phyloP scores from a whole-genome alignment of 495 filamentous ascomycete genomes.

The Hypoxylon fuscum region DNA sequence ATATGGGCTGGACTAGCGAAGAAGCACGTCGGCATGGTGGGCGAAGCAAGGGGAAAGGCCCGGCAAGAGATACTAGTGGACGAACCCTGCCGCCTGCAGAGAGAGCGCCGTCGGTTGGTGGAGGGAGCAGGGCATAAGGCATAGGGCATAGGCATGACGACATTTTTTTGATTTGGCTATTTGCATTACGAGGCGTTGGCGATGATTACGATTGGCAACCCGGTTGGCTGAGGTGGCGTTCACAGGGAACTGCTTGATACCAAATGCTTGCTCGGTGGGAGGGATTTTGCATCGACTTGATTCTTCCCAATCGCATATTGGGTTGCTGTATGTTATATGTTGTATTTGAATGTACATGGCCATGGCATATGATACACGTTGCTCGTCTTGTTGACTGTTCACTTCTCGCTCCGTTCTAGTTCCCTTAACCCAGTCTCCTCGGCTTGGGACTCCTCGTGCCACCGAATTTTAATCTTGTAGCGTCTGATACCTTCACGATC shows the following conservation, averaged over 20 bases:
- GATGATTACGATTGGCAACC: slow-evolving; percentile 14
- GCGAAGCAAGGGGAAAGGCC: slow-evolving; percentile 44
- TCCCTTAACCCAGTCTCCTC: slow-evolving; percentile 77
- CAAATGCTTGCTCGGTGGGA: slow-evolving; percentile 19
- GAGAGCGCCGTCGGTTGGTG: slow-evolving; percentile 48
- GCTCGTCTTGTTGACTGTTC: slow-evolving; percentile 3
- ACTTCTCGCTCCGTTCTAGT: slow-evolving; percentile 8
- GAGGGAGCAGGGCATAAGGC: slow-evolving; percentile 36
- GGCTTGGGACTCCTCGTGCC: slow-evolving; percentile 84
- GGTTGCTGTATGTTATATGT: slow-evolving; percentile 11
- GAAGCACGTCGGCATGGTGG: slow-evolving; percentile 37
- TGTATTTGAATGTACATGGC: slow-evolving; percentile 34
- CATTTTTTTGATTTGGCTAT: slow-evolving; percentile 34
- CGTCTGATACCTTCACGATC: slow-evolving; percentile 80
- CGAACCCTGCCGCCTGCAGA: slow-evolving; percentile 53
- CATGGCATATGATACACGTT: slow-evolving; percentile 36
- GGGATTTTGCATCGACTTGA: slow-evolving; percentile 3
- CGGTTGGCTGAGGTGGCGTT: slow-evolving; percentile 33
- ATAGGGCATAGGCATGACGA: too few species aligned
- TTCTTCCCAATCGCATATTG: slow-evolving; percentile 2
- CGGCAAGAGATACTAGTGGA: slow-evolving; percentile 48
- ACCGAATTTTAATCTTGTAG: slow-evolving; percentile 92
- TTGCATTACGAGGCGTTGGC: slow-evolving; percentile 41
- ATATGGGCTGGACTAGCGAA: slow-evolving; percentile 44
- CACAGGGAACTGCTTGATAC: slow-evolving; percentile 33